Evolutionary conservation across 306 rosid genomes (phyloP), one percentile per base, ranked within the genome.

Genomic region (Albizia julibrissin): DNA sequence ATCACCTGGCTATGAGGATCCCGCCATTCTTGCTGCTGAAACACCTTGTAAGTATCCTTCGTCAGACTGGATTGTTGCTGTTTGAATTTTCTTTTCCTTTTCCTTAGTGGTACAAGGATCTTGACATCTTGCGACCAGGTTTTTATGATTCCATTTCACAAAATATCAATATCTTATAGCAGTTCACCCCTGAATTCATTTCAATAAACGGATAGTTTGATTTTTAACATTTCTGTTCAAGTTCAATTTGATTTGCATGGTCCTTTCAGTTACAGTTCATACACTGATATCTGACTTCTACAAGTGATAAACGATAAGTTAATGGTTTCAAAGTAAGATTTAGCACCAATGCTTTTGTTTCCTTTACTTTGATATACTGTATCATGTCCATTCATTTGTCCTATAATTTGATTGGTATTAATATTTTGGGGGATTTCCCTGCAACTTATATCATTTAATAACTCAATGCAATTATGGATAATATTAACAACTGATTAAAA

Each of bases 31-130:
- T 79, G 93, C 99, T n/a, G 89, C 98, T 24, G 97, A 79, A 85
- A 95, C 99, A 67, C 97, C 96, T 42, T 95, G 99, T 95, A 85
- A 92, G 93, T 73, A 75, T 77, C 83, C 86, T 69, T 80, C 87
- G 70, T 75, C 66, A 74, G 58, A 66, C 52, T 72, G 72, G 76
- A 77, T 71, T 75, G 72, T 68, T 67, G 37, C 78, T 34, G 37
- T 81, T 83, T 39, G 71, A 65, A 37, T 59, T 56, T 83, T 22
- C 34, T 72, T 80, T 44, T 33, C 54, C 69, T 56, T 74, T 43
- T 3, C 42, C 27, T 62, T 52, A 61, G 72, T 76, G 67, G 8
- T 47, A 73, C 1, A 47, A 3, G 37, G 24, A 29, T 72, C 79
- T 54, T 37, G 42, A 27, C 19, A 29, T 72, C 79, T 54, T 37